Conservation (phyloP, 176 grass and related monocot genomes). For the Panicum miliaceum region DNA sequence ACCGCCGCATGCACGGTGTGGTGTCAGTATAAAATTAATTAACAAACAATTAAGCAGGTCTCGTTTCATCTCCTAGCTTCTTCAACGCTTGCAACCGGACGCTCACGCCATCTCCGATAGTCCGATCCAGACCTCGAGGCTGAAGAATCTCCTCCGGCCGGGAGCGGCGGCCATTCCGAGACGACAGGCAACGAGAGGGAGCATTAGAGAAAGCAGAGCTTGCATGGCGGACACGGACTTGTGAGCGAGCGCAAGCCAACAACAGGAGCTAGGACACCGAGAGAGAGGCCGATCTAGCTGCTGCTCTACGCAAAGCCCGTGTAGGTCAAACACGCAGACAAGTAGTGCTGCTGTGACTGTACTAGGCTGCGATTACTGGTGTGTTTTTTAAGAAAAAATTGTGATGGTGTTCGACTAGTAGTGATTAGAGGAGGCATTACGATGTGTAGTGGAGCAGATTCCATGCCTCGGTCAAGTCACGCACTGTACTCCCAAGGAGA, state of each 20-base stretch:
- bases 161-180: slow-evolving; percentile 35
- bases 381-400: background rate
- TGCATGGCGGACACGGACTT: slow-evolving; percentile 46
- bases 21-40: slow-evolving; percentile 9
- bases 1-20: slow-evolving; percentile 23
- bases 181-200: slow-evolving; percentile 54
- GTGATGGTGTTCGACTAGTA: background rate
- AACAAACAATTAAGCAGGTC: background rate
- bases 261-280: background rate
- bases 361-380: background rate
- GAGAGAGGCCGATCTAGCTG: background rate
- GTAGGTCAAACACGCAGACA: slow-evolving; percentile 42
- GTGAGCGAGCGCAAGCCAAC: slow-evolving; percentile 47
- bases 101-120: slow-evolving; percentile 58
- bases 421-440: background rate
- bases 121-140: slow-evolving; percentile 38
- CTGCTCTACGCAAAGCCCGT: background rate
- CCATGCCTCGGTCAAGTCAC: background rate
- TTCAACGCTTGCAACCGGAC: slow-evolving; percentile 64
- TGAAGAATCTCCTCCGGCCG: slow-evolving; percentile 40
- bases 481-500: background rate
- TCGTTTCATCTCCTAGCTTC: slow-evolving; percentile 32
- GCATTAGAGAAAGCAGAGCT: background rate
- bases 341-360: background rate
- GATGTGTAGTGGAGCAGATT: background rate